These are phyloP conservation scores for Agrocybe praecox DNA, from an alignment of 768 basidiomycete genomes.

Conservation along the genomic window DNA sequence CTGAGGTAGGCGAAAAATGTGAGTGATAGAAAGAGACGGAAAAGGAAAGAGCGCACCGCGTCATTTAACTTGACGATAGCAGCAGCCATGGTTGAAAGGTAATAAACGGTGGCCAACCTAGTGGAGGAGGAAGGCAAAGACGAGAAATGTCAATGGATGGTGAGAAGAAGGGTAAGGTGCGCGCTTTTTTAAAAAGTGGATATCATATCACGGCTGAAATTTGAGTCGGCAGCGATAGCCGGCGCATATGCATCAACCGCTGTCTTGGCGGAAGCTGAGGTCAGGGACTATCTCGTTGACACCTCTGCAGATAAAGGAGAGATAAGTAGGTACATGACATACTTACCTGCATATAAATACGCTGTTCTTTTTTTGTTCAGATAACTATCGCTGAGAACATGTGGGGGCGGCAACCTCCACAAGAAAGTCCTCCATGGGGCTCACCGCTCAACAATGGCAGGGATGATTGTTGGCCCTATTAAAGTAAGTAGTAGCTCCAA, in stretches of 20 bases:
- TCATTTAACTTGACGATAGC: slow-evolving; percentile 21
- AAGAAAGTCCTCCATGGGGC: too few species aligned
- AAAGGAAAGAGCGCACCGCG: slow-evolving; percentile 24
- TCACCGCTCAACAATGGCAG: too few species aligned
- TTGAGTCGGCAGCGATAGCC: background rate
- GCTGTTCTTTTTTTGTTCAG: too few species aligned
- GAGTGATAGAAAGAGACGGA: slow-evolving; percentile 2
- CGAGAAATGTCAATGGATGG: slow-evolving; percentile 1
- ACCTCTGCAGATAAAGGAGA: background rate
- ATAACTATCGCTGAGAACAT: too few species aligned
- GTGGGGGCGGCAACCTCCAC: too few species aligned
- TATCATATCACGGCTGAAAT: background rate
- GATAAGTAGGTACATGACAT: background rate
- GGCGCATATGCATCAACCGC: background rate
- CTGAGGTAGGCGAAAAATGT: slow-evolving; percentile 25
- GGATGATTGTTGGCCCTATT: too few species aligned
- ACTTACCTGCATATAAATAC: background rate
- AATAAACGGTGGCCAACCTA: background rate
- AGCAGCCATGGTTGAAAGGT: slow-evolving; percentile 14
- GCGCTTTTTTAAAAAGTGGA: slow-evolving; percentile 3
- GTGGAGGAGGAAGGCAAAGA: slow-evolving; percentile 1
- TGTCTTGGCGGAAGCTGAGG: background rate
- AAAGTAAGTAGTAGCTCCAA: too few species aligned
- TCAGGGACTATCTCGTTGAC: background rate
- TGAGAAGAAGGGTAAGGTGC: background rate